Percentiles rank a stretch among this genome's conserved stretches.
Conservation (phyloP, 768 basidiomycete species). For the Mycena olivaceomarginata region DNA sequence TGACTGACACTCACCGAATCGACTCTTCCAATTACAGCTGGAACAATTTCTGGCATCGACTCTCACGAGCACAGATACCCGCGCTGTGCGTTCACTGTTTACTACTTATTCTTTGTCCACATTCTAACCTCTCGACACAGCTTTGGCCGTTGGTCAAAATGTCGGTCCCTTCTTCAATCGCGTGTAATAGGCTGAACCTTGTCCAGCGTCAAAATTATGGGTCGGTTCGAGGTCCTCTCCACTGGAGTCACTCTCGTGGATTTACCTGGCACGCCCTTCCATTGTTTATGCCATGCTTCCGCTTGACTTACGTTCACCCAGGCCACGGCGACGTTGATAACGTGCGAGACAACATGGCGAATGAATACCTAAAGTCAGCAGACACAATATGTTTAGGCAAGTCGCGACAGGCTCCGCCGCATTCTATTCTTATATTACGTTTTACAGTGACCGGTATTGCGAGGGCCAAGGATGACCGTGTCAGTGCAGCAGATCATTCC, state of each 20-base stretch:
- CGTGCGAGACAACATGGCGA: conserved; percentile 35
- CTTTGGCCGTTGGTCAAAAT: conserved; percentile 44
- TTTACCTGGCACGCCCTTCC: conserved; percentile 23
- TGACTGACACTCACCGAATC: neutral
- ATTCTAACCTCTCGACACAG: conserved; percentile 2
- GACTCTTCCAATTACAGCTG: conserved; percentile 11
- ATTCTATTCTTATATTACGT: neutral
- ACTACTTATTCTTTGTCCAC: neutral
- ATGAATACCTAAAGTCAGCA: conserved; percentile 35
- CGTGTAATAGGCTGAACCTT: neutral
- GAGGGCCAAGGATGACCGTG: conserved; percentile 41
- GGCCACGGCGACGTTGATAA: conserved; percentile 40
- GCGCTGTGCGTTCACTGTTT: conserved; percentile 23
- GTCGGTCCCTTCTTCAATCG: neutral
- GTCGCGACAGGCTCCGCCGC: neutral
- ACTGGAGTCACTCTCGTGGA: conserved; percentile 43
- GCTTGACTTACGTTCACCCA: neutral
- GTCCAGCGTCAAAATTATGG: conserved; percentile 35
- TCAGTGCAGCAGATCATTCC: neutral
- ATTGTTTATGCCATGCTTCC: neutral
- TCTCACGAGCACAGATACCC: conserved; percentile 16
- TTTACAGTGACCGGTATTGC: conserved; percentile 29
- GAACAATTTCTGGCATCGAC: conserved; percentile 40
- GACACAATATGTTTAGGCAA: conserved; percentile 37
- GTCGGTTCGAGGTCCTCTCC: conserved; percentile 40